Evolutionary conservation across 192 early-diverging fungal genomes (phyloP), one percentile per base, ranked within the genome.

Genomic region (Backusella luteola): DNA sequence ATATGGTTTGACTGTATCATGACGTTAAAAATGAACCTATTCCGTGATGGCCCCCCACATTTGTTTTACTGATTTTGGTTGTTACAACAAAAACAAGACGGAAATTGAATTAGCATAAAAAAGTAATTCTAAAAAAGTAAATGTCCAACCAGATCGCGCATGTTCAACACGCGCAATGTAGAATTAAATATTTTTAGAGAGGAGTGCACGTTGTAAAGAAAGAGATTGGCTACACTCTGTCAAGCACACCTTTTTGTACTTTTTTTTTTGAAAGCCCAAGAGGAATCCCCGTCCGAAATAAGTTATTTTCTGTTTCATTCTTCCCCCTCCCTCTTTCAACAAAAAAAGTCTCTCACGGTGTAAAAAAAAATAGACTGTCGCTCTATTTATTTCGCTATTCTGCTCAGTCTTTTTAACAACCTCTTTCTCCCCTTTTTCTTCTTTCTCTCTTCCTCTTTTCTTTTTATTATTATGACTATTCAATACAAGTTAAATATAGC

Each of bases 401-500:
- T 59, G 26, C 12, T 59, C 53, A 59, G 53, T 26, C 21, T 59
- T 59, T 59, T 59, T 59, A 59, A 59, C 53, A 59, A 59, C 53
- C 9, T 59, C 23, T 59, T 59, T 23, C 23, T 11, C 53, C 23
- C 2, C 9, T 0, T 26, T 11, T 12, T 53, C 19, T 53, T 53
- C n/a, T 59, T 59, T 59, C 17, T 23, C 53, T 59, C 17, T 59
- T 26, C 11, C 4, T 59, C 23, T 59, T 21, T 59, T 23, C 21
- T 23, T 9, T 2, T 26, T 59, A 1, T 59, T 59, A 21, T 26
- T 12, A 23, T 63, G 56, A 63, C 56, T 29, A 26, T 63, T 29
- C 56, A 63, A 63, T 63, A 53, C 76, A 17, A 34, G 44, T 41
- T 83, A 23, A 83, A 88, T 69, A 84, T 89, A 46, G 87, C 83